A percentile compares a stretch with the other conserved stretches of the same genome.
Conservation (phyloP, 1,284 basidiomycete genomes). For the Apiotrichum mycotoxinovorans region DNA sequence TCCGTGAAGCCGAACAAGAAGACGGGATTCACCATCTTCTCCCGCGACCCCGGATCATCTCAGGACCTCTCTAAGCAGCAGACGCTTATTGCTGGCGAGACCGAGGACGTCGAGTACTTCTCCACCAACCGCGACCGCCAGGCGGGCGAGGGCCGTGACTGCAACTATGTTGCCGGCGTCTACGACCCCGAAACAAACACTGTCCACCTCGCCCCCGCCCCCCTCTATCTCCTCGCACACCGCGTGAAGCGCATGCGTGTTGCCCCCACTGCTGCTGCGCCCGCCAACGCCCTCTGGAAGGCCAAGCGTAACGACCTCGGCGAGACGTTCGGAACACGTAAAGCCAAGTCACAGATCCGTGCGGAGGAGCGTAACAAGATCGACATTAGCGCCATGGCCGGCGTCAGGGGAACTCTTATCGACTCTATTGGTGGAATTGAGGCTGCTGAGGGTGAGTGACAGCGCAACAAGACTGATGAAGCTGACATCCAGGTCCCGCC, state of each 20-base stretch:
- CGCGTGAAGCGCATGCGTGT: conserved; percentile 74
- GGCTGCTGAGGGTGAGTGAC: conserved; percentile 45
- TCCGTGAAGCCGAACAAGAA: conserved; percentile 60
- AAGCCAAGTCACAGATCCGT: conserved; percentile 77
- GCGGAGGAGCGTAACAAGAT: conserved; percentile 82
- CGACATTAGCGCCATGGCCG: conserved; percentile 77
- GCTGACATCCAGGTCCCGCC: conserved; percentile 13
- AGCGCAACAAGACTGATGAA: background rate
- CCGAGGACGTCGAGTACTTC: conserved; percentile 62
- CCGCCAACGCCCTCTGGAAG: conserved; percentile 56
- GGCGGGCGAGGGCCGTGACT: conserved; percentile 55
- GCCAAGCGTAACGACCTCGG: conserved; percentile 74
- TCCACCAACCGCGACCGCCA: conserved; percentile 53
- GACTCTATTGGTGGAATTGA: conserved; percentile 67
- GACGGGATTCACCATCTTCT: conserved; percentile 66
- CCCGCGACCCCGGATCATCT: conserved; percentile 42
- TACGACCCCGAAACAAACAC: conserved; percentile 66
- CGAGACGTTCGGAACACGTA: conserved; percentile 87
- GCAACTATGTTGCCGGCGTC: conserved; percentile 50
- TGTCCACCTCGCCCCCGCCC: conserved; percentile 61
- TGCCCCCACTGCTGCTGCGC: conserved; percentile 32
- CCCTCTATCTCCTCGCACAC: conserved; percentile 70
- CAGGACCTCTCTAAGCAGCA: conserved; percentile 54
- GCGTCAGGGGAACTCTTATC: conserved; percentile 71
- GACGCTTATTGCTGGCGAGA: conserved; percentile 66